Evolutionary conservation across 805 yeast species (phyloP).

Genomic region (Barnettozyma siamensis): DNA sequence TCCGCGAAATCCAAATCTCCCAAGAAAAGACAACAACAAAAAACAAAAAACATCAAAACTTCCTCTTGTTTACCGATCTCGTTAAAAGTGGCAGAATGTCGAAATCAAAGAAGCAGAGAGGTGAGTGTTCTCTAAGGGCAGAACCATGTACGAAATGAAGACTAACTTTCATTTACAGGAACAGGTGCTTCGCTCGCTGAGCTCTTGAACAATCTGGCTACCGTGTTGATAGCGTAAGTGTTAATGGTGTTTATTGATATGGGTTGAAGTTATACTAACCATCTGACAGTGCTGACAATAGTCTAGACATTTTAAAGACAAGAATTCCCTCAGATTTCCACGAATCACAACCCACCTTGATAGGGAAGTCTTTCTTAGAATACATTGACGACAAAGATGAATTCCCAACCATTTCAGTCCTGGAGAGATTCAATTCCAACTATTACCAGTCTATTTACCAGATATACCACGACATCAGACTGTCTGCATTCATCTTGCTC

Average conservation of each 20-base stretch:
- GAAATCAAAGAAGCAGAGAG: not conserved
- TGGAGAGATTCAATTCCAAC: slow-evolving; percentile 31
- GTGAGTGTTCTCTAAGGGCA: not conserved
- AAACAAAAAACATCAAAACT: not conserved
- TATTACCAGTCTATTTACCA: slow-evolving; percentile 43
- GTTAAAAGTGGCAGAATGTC: too few species aligned
- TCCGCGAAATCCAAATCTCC: not conserved
- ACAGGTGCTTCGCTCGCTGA: not conserved
- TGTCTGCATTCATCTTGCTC: slow-evolving; percentile 46
- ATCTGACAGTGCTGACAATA: slow-evolving; percentile 13
- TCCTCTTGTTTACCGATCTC: too few species aligned
- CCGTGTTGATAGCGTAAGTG: slow-evolving; percentile 6
- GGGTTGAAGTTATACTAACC: too few species aligned
- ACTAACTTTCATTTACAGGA: not conserved
- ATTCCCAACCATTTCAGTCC: slow-evolving; percentile 34
- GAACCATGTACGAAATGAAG: not conserved
- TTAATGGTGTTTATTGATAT: not conserved
- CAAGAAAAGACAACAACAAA: not conserved
- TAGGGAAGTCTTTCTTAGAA: slow-evolving; percentile 11
- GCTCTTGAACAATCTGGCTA: not conserved
- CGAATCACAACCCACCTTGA: slow-evolving; percentile 16
- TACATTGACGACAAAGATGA: slow-evolving; percentile 6
- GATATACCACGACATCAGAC: slow-evolving; percentile 61
- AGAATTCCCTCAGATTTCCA: slow-evolving; percentile 15
- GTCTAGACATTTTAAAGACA: slow-evolving; percentile 11